Evolutionary conservation across 2,329 filamentous ascomycete genomes (phyloP).

Genomic region (Hyphodiscus sp.): DNA sequence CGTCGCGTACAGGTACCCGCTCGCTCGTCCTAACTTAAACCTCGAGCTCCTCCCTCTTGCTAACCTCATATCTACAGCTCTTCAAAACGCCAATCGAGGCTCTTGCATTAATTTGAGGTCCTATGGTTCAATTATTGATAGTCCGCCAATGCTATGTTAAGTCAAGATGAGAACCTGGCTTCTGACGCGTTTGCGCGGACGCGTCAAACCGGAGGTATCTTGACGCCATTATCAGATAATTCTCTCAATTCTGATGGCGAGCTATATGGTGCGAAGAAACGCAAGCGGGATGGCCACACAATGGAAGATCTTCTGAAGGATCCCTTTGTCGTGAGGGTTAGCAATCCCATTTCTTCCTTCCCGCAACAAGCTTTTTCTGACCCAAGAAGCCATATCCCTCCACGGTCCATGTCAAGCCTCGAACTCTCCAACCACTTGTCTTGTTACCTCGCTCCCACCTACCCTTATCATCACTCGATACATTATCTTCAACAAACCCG

Average conservation of each 20-base stretch:
- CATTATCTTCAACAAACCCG: constrained; percentile 42
- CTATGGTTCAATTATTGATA: constrained; percentile 28
- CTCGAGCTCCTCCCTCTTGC: background rate
- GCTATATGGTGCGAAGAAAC: constrained; percentile 23
- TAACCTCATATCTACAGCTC: constrained; percentile 1
- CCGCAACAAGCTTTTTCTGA: constrained; percentile 9
- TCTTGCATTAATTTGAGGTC: constrained; percentile 14
- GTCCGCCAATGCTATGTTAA: constrained; percentile 28
- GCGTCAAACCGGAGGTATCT: constrained; percentile 23
- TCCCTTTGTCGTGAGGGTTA: constrained; percentile 30
- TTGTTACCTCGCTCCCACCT: constrained; percentile 55
- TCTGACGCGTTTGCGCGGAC: constrained; percentile 26
- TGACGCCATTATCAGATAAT: constrained; percentile 26
- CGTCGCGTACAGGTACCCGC: background rate
- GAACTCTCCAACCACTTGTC: constrained; percentile 53
- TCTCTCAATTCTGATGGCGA: constrained; percentile 17
- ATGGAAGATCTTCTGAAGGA: constrained; percentile 29
- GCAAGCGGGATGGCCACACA: constrained; percentile 29
- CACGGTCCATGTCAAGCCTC: constrained; percentile 45
- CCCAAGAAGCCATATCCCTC: constrained; percentile 47
- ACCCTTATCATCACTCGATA: constrained; percentile 55
- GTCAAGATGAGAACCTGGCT: constrained; percentile 21
- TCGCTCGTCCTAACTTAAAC: background rate
- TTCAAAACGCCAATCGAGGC: constrained; percentile 4
- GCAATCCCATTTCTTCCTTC: constrained; percentile 4